Conservation (phyloP, 805 yeast species). For the Metschnikowia rubicola region DNA sequence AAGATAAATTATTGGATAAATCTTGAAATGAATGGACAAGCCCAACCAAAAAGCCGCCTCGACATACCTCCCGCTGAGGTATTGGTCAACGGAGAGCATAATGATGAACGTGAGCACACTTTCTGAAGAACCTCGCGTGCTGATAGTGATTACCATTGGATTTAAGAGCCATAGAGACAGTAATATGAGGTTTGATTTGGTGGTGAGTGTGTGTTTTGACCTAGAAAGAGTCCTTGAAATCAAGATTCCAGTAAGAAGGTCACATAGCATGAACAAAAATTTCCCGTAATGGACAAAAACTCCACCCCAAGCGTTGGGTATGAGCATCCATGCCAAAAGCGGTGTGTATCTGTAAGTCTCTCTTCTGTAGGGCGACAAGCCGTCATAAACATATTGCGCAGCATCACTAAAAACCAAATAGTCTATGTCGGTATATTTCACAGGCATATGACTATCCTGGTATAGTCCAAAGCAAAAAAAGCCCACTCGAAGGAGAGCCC, state of each 20-base stretch:
- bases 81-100: constrained; percentile 41
- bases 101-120: constrained; percentile 80
- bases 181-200: constrained; percentile 20
- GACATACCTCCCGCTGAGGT: constrained; percentile 26
- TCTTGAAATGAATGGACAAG: constrained; percentile 79
- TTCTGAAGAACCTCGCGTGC: constrained; percentile 92
- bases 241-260: constrained; percentile 73
- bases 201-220: background rate
- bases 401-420: constrained; percentile 95
- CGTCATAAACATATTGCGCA: constrained; percentile 58
- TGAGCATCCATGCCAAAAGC: constrained; percentile 73
- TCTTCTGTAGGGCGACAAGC: constrained; percentile 70
- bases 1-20: constrained; percentile 85
- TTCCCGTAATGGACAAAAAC: constrained; percentile 67
- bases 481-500: constrained; percentile 44
- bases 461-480: constrained; percentile 78
- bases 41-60: constrained; percentile 56
- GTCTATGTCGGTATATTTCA: constrained; percentile 91
- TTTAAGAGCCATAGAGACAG: constrained; percentile 80
- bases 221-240: constrained; percentile 15
- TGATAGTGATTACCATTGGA: constrained; percentile 92
- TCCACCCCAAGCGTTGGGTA: constrained; percentile 57
- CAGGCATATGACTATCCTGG: constrained; percentile 77
- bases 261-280: constrained; percentile 69
- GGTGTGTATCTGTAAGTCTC: constrained; percentile 96